Base-by-base conservation (phyloP, 495 filamentous ascomycete species). In the Lepraria neglecta region DNA sequence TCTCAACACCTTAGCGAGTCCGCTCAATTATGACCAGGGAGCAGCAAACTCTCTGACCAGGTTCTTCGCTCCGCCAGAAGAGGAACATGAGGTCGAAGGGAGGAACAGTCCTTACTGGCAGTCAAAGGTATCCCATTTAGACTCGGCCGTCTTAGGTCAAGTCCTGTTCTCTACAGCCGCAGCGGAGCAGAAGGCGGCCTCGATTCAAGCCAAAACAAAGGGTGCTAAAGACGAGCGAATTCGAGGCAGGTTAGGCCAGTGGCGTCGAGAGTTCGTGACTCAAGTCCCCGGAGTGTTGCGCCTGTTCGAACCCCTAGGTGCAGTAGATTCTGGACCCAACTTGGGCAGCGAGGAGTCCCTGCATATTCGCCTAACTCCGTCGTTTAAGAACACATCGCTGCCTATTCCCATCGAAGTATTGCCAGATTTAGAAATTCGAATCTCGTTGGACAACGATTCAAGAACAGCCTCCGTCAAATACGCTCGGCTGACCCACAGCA, bases 361-460 rank as follows among this genome's bases (percentile, higher is more conserved):
- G 6, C 53, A 51, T 6, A 52, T 63, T 17, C 56, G 47, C 17
- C 56, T 58, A 14, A 31, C 54, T 11, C 52, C 58, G 47, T 56
- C 53, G 19, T 19, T 35, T 7, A 53, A 47, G 9, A 59, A 47
- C 10, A 2, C 21, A 24, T 56, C 28, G 11, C 11, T 65, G 27
- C 58, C 44, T 21, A 40, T 46, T 9, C 45, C 59, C 21, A n/a
- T 56, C 2, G 43, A 46, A 27, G 33, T 47, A 12, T 44, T 68
- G 24, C 66, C 66, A 4, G 55, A 64, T 28, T 56, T 68, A 6
- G 64, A 68, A 47, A 52, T 68, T 27, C 48, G 47, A 9, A 59
- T 67, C 6, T 31, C 4, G 12, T n/a, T 65, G 2, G 31, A 61
- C 43, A 6, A 54, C 9, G 31, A 47, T 11, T 43, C n/a, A 1